Percentiles rank a stretch among this genome's conserved stretches.
Evolutionary conservation across 2,329 filamentous ascomycete species (phyloP).

Genomic region (Xylaria sp.): DNA sequence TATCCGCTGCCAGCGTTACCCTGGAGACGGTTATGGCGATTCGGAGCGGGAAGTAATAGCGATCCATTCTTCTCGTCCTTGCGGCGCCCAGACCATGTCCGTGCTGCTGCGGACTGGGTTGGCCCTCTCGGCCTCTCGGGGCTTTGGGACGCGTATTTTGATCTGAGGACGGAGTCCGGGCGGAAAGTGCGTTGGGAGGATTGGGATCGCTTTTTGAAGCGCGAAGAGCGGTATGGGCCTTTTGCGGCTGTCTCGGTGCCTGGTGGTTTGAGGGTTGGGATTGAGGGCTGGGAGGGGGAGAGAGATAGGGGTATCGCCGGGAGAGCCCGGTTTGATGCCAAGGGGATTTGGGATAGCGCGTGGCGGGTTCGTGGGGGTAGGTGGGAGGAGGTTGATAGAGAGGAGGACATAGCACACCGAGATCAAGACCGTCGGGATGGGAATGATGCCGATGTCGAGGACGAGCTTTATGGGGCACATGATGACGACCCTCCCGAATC

Average conservation of each 20-base stretch:
- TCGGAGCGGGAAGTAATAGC: neutral
- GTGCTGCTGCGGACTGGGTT: conserved; percentile 55
- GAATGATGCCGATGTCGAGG: conserved; percentile 19
- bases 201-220: neutral
- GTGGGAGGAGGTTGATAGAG: neutral
- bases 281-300: neutral
- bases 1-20: conserved; percentile 56
- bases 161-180: conserved; percentile 29
- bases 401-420: neutral
- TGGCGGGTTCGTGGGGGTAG: conserved; percentile 1
- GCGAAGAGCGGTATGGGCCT: neutral
- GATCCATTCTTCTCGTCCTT: neutral
- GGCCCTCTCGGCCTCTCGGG: conserved; percentile 53
- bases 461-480: conserved; percentile 8
- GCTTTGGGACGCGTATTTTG: conserved; percentile 52
- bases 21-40: conserved; percentile 27
- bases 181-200: neutral
- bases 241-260: conserved; percentile 1
- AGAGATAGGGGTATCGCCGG: no score
- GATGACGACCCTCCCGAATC: neutral
- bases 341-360: conserved; percentile 15
- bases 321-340: conserved; percentile 3
- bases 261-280: neutral
- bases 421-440: neutral
- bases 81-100: conserved; percentile 55